A percentile compares a stretch with the other conserved stretches of the same genome.
These are phyloP conservation scores for Vickermania ingenoplastis DNA, from an alignment of 208 protist genomes.

Conservation along the genomic window DNA sequence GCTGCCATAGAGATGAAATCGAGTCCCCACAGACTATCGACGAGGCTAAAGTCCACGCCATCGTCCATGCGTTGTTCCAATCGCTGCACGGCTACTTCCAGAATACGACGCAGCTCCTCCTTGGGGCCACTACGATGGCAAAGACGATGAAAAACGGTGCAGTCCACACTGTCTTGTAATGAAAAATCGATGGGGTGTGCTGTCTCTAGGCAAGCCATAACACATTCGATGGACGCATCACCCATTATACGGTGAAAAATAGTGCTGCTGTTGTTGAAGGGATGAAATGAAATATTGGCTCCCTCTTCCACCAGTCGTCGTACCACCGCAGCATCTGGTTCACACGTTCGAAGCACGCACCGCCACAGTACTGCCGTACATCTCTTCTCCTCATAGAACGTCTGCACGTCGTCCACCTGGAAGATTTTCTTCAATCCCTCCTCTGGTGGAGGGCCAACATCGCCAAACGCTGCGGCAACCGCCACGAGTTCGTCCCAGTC, in stretches of 20 bases:
- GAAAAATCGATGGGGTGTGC: neutral
- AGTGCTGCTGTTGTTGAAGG: neutral
- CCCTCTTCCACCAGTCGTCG: neutral
- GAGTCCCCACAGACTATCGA: neutral
- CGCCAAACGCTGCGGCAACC: too few relatives aligned
- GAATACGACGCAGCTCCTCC: neutral
- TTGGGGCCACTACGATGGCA: neutral
- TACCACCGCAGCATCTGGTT: neutral
- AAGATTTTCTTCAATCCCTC: neutral
- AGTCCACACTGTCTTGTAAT: neutral
- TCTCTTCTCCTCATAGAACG: neutral
- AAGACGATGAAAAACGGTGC: slow-evolving; percentile 1
- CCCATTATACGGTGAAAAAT: neutral
- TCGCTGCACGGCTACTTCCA: neutral
- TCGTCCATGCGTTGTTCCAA: neutral
- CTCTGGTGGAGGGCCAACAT: neutral
- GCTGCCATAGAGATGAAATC: neutral
- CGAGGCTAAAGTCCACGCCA: neutral
- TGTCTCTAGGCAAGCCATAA: neutral
- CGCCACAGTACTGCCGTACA: neutral
- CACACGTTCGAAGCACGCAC: neutral
- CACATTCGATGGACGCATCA: neutral
- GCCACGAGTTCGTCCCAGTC: neutral
- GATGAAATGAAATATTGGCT: neutral
- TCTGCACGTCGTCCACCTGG: neutral